Percentiles rank a stretch among this genome's conserved stretches.
phyloP scores from a whole-genome alignment of 2,329 filamentous ascomycete genomes.

The Pseudophaeomoniella oleicola region DNA sequence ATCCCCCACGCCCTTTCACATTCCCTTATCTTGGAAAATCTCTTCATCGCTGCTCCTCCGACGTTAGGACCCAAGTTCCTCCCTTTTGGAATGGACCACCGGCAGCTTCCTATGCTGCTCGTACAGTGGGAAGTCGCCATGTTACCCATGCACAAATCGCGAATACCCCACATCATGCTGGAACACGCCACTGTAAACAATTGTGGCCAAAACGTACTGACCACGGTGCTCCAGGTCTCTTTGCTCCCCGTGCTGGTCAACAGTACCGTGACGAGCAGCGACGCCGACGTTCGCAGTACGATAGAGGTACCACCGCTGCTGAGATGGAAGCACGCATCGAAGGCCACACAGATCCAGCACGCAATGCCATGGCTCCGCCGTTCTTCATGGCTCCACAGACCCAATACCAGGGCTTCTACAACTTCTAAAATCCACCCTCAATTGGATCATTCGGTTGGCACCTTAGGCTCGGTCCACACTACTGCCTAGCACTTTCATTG shows the following conservation, averaged over 20 bases:
- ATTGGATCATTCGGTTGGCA: neutral
- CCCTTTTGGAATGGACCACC: neutral
- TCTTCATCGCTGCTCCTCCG: neutral
- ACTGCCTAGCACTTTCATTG: no score
- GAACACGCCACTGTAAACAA: neutral
- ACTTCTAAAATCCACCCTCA: neutral
- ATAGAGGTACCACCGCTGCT: slow-evolving; percentile 63
- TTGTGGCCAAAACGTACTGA: slow-evolving; percentile 3
- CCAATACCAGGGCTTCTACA: neutral
- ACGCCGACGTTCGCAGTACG: slow-evolving; percentile 61
- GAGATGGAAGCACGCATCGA: slow-evolving; percentile 35
- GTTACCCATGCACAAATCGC: neutral
- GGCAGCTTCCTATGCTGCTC: neutral
- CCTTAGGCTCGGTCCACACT: no score
- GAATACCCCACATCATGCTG: neutral
- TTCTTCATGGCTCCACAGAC: neutral
- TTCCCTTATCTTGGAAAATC: neutral
- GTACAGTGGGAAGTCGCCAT: neutral
- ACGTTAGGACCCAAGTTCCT: neutral
- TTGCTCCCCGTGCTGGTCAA: slow-evolving; percentile 63
- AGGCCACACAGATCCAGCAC: slow-evolving; percentile 1
- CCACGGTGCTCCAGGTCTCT: slow-evolving; percentile 44
- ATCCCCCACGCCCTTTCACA: no score
- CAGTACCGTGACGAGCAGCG: slow-evolving; percentile 62
- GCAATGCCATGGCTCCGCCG: neutral